These are phyloP conservation scores for Trichopus zeylanicus DNA, from an alignment of 116 monocot genomes.

Conservation along the genomic window DNA sequence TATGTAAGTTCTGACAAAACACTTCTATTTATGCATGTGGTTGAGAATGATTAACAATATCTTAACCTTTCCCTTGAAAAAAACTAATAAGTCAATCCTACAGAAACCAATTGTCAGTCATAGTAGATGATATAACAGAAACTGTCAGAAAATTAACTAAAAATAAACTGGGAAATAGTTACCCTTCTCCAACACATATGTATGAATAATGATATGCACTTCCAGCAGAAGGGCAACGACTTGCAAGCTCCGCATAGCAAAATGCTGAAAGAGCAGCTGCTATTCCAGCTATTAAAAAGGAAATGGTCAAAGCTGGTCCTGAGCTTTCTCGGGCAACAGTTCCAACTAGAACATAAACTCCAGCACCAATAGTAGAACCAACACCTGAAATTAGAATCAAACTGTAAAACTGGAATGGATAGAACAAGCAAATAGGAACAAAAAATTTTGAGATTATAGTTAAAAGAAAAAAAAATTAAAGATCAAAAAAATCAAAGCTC, in stretches of 20 bases:
- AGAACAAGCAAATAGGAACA: not conserved
- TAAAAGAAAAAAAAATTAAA: too few relatives aligned
- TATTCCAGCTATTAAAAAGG: constrained; percentile 96
- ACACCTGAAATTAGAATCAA: constrained; percentile 45
- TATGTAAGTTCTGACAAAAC: not conserved
- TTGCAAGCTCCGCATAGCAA: constrained; percentile 98
- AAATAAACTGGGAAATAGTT: not conserved
- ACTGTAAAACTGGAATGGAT: not conserved
- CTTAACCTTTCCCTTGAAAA: not conserved
- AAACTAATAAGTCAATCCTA: not conserved
- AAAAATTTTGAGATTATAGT: not conserved
- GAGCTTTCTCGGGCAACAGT: constrained; percentile 92
- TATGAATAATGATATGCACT: constrained; percentile 99
- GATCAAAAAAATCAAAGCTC: too few relatives aligned
- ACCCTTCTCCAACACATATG: constrained; percentile 99
- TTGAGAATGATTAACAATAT: not conserved
- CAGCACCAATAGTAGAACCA: constrained; percentile 95
- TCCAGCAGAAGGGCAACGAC: constrained; percentile 98
- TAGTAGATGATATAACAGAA: too few relatives aligned
- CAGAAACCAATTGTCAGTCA: too few relatives aligned
- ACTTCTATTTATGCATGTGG: not conserved
- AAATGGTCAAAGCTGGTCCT: constrained; percentile 91
- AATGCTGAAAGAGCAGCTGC: constrained; percentile 97
- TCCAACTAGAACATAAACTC: constrained; percentile 98
- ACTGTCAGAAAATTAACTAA: too few relatives aligned